These are phyloP conservation scores for Lasiosphaeria hispida DNA, from an alignment of 495 filamentous ascomycete genomes.

Conservation along the genomic window DNA sequence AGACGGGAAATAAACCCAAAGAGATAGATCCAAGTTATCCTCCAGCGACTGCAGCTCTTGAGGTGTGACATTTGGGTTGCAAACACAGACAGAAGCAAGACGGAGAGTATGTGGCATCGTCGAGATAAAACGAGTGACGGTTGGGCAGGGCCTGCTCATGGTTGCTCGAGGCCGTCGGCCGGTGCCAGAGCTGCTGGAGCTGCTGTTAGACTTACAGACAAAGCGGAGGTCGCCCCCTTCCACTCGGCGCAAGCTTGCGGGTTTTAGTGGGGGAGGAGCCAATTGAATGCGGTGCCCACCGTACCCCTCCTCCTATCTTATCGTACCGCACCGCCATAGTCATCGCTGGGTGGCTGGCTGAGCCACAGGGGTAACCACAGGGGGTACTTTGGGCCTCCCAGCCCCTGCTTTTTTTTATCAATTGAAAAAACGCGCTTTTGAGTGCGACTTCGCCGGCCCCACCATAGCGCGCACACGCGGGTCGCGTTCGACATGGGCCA, in stretches of 20 bases:
- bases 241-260: conserved; percentile 11
- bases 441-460: conserved; percentile 16
- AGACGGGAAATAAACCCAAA: not conserved
- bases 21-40: not conserved
- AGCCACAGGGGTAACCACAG: not conserved
- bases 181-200: not conserved
- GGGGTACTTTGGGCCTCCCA: not conserved
- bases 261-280: not conserved
- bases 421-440: conserved; percentile 17
- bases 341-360: no score
- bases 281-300: not conserved
- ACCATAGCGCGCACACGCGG: conserved; percentile 13
- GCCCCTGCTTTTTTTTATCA: not conserved
- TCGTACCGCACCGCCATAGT: no score
- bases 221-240: conserved; percentile 45
- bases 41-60: not conserved
- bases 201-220: not conserved
- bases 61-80: not conserved
- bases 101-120: not conserved
- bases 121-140: conserved; percentile 1
- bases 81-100: not conserved
- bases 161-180: not conserved
- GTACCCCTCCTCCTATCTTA: not conserved
- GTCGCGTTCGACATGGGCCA: conserved; percentile 22
- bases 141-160: not conserved